Conservation (phyloP, 805 yeast genomes). For the Barnettozyma siamensis region DNA sequence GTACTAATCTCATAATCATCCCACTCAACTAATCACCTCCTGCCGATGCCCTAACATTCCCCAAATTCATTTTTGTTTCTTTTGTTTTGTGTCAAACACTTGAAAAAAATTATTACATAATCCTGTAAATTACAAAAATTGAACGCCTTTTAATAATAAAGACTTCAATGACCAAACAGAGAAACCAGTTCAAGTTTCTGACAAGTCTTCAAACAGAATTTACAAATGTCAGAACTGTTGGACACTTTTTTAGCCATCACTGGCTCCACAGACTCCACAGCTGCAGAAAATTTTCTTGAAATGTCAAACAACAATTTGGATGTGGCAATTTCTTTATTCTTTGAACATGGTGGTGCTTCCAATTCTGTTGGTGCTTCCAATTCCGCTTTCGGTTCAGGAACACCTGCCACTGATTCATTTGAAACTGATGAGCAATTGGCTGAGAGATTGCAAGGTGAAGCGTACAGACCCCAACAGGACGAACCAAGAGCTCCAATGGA, state of each 20-base stretch:
- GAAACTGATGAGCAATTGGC: constrained; percentile 51
- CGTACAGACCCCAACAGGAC: constrained; percentile 30
- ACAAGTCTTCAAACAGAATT: no score
- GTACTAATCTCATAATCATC: no score
- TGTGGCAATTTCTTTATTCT: constrained; percentile 75
- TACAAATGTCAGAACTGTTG: constrained; percentile 41
- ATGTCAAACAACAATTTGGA: constrained; percentile 76
- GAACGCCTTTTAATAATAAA: no score
- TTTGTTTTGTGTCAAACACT: no score
- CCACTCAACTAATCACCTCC: no score
- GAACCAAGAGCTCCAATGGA: constrained; percentile 72
- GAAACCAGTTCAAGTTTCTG: no score
- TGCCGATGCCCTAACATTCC: no score
- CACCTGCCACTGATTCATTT: constrained; percentile 3
- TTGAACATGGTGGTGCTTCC: constrained; percentile 51
- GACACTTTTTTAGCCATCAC: constrained; percentile 83
- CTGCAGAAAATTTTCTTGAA: constrained; percentile 73
- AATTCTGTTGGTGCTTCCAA: constrained; percentile 4
- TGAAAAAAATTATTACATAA: no score
- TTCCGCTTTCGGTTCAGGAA: constrained; percentile 6
- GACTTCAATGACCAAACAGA: no score
- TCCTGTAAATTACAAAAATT: no score
- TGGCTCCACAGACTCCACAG: constrained; percentile 56
- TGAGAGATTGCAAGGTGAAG: constrained; percentile 55
- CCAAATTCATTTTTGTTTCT: no score